Base-by-base conservation (phyloP, 139 green algal genomes). In the Protoeuglena noctilucae region DNA sequence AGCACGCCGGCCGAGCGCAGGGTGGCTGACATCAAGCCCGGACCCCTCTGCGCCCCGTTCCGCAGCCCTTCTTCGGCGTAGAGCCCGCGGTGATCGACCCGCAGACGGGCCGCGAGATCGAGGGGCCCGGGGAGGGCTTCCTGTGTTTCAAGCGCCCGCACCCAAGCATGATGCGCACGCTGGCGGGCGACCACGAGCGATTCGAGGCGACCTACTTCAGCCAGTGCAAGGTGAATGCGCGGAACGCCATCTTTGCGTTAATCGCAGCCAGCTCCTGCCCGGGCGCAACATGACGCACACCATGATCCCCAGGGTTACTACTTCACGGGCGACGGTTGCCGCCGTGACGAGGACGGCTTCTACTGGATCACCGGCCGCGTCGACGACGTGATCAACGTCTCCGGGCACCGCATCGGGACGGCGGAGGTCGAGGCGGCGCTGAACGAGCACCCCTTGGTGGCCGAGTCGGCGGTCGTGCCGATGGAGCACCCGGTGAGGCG, bases 1-100 rank as follows among this genome's bases (percentile, higher is more conserved):
- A n/a, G n/a, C n/a, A n/a, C n/a, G n/a, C n/a, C n/a, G n/a, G n/a
- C n/a, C n/a, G n/a, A n/a, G n/a, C n/a, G n/a, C n/a, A n/a, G n/a
- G n/a, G n/a, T n/a, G n/a, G n/a, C n/a, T n/a, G n/a, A n/a, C n/a
- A n/a, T n/a, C n/a, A n/a, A n/a, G n/a, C n/a, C n/a, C n/a, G n/a
- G n/a, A n/a, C n/a, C n/a, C n/a, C n/a, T n/a, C n/a, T n/a, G n/a
- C n/a, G n/a, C n/a, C n/a, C n/a, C n/a, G n/a, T n/a, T n/a, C n/a
- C n/a, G n/a, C n/a, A n/a, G n/a, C 90, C 90, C 30, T 95, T 96
- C 74, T 96, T 97, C 60, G 89, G 89, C 34, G 91, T 97, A 39
- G 50, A 87, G 63, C 84, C 86, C 1, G 87, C 78, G 18, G 57
- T 99, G 23, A 57, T 99, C 54, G 79, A 94, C 46, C n/a, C n/a